These are phyloP conservation scores for Firmiana major DNA, from an alignment of 345 rosid species.

Conservation along the genomic window DNA sequence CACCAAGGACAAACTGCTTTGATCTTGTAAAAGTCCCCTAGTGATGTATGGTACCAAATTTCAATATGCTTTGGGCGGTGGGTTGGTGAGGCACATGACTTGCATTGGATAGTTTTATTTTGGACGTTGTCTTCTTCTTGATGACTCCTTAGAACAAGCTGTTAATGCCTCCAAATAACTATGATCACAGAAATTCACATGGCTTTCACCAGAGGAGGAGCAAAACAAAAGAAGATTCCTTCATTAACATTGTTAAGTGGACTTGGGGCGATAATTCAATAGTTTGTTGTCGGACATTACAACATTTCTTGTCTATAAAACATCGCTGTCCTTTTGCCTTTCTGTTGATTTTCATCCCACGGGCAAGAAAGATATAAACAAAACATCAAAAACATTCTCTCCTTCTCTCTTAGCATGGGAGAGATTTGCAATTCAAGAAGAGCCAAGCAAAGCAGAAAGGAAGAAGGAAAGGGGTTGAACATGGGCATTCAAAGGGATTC, in stretches of 20 bases:
- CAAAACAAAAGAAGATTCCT: conserved; percentile 16
- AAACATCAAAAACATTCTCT: conserved; percentile 12
- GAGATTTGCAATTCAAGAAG: not conserved
- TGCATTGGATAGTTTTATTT: conserved; percentile 1
- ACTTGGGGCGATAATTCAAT: not conserved
- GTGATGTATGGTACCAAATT: not conserved
- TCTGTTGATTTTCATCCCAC: conserved; percentile 4
- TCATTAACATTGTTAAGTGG: too few relatives aligned
- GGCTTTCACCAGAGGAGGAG: conserved; percentile 14
- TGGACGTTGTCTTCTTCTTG: conserved; percentile 18
- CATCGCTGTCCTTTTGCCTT: conserved; percentile 30
- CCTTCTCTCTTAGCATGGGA: not conserved
- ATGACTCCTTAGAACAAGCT: conserved; percentile 17
- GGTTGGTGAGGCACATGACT: conserved; percentile 35
- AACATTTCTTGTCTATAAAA: conserved; percentile 25
- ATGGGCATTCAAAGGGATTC: conserved; percentile 40
- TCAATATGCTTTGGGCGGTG: conserved; percentile 8
- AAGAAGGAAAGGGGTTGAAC: not conserved
- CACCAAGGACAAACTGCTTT: not conserved
- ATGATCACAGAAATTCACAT: conserved; percentile 21
- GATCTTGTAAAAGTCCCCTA: not conserved
- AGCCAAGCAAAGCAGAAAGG: not conserved
- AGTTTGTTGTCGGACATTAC: conserved; percentile 33
- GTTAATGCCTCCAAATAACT: conserved; percentile 9
- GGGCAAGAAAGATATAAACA: conserved; percentile 2